Base-by-base conservation (phyloP, 164 flowering plant genomes). In the Houttuynia cordata region DNA sequence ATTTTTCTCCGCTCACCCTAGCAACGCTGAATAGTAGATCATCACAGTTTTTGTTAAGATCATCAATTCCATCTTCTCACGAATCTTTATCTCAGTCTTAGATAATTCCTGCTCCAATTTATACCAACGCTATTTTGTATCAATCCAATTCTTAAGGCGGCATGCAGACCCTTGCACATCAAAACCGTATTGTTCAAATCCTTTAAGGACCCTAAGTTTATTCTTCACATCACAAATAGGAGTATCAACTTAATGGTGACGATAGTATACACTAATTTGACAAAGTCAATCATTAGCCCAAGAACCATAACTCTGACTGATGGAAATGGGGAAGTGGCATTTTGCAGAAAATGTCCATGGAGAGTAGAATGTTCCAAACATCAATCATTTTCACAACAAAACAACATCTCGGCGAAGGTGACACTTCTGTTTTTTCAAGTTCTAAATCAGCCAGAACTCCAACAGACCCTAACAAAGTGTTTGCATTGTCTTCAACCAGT, bases 301-400 rank as follows among this genome's bases (percentile, higher is more conserved):
- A 54, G 24, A 23, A 34, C 57, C 30, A 24, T 54, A 15, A 34
- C 57, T 54, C 57, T 23, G 23, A 54, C 1, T 34, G 57, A 54
- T 9, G 37, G 57, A 54, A 54, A 54, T 54, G 57, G 23, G 57
- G 57, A 6, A 23, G 57, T 19, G 57, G 57, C 57, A 54, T 54
- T 54, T 1, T 24, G 14, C 17, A 13, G 37, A 54, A 54, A 8
- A 54, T 30, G 15, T 54, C 57, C 19, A 54, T 23, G 30, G 57
- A 54, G 7, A 6, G 18, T 23, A 54, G 19, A 3, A 54, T 7
- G 7, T 54, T 34, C 57, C 57, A 54, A 23, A 54, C 17, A 24
- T 34, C 0, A 54, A 34, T 23, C 18, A 13, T 54, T 34, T 54
- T 54, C 34, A 24, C 57, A 54, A 54, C 23, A 23, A 17, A 45